Evolutionary conservation across 75 land plant species (phyloP), one percentile per base, ranked within the genome.

Genomic region (Chamaecyparis obtusa): DNA sequence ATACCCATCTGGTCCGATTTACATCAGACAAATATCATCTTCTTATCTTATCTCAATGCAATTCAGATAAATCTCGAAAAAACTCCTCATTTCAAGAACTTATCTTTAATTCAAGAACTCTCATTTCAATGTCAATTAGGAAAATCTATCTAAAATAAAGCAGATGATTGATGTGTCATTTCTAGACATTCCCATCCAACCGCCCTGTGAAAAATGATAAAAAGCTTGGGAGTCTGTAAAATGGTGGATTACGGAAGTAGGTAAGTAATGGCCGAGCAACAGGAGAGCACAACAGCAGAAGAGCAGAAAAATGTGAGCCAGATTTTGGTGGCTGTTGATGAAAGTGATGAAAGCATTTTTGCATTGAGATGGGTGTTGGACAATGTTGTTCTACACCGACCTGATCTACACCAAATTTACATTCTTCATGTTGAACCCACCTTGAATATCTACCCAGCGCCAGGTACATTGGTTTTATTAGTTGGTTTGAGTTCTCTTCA

Each of bases 331-430:
- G 94, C 91, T 41, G 75, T 94, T 19, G 95, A 94, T 87, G 94
- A 94, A 1, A 91, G 95, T 83, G 92, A 92, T 2, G 90, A 74
- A 72, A 94, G 95, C 87, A 84, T 91, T 85, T 86, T 91, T 85
- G 95, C 94, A 2, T 87, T 94, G 8, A 44, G 54, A 21, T 94
- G 95, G 95, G 88, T 86, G 8, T 74, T 94, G 32, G 89, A 91
- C 36, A 75, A 92, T 49, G 72, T 88, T 24, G 27, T 83, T 41
- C n/a, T 64, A 5, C 30, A 17, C 35, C 51, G 2, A 21, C 57
- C 86, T 17, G 2, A 43, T 74, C 32, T 14, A 32, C 3, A 74
- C n/a, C 76, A 33, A 33, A 15, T 74, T 32, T 33, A 74, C 16
- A 33, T 13, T 74, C 76, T 74, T 33, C 36, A 74, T 74, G 76